Base-by-base conservation (phyloP, 106 monocot species). In the Dendrobium chrysotoxum region DNA sequence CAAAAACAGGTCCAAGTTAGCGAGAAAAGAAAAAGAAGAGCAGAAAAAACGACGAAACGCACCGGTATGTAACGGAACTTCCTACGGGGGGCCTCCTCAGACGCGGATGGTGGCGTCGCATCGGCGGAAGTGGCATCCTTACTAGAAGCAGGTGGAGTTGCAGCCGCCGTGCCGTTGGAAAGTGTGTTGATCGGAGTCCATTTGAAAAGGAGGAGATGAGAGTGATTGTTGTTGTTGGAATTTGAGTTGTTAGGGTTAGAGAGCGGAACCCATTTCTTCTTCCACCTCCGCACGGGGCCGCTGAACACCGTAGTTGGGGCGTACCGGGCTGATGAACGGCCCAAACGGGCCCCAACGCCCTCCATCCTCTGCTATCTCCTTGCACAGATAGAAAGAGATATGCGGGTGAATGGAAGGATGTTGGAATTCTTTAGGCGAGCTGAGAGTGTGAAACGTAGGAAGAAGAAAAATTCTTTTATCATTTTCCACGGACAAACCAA, bases 211-310 rank as follows among this genome's bases (percentile, higher is more conserved):
- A 93, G 41, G 61, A 94, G 90, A 40, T 85, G 80, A 45, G 90
- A 85, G 42, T 64, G 58, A 38, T 66, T 75, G 84, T 58, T 72
- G 66, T n/a, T 79, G 80, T 40, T 75, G 78, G 73, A 9, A 53
- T 74, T 31, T 66, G 74, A 38, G 75, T 74, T 72, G 80, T 42
- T 83, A 73, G 90, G 80, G 78, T 78, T 86, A 20, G 90, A 77
- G 76, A 91, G 83, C 25, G 90, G 90, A 38, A 97, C 90, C 96
- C 96, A 97, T 77, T 74, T 88, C 92, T 97, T 97, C 82, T 86
- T 90, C 96, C 96, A 97, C 82, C 88, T 88, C 81, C 92, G 72
- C 45, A 97, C 96, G 28, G 92, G 93, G 8, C 96, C 96, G 77
- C 76, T 90, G 94, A 97, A 97, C 40, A 88, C 91, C 1, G 92